phyloP scores from a whole-genome alignment of 768 basidiomycete genomes.

The Boletus subparvulus region DNA sequence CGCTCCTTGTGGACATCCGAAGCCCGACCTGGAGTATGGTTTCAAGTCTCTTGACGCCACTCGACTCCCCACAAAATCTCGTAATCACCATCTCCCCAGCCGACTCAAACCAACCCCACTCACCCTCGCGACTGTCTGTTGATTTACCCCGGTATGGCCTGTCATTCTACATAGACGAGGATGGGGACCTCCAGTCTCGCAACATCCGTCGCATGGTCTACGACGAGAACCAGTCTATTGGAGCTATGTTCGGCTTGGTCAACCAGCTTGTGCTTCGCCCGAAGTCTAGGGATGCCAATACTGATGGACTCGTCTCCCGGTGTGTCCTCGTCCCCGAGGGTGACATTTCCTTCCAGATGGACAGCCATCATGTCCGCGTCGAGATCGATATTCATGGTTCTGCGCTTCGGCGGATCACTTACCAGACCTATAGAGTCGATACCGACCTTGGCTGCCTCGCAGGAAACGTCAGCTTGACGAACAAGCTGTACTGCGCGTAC shows the following conservation, averaged over 20 bases:
- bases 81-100: slow-evolving; percentile 13
- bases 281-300: background rate
- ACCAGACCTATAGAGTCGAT: slow-evolving; percentile 34
- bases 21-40: slow-evolving; percentile 31
- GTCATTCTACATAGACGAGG: slow-evolving; percentile 38
- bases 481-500: slow-evolving; percentile 38
- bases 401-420: slow-evolving; percentile 12
- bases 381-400: slow-evolving; percentile 8
- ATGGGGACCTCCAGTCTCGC: slow-evolving; percentile 37
- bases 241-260: slow-evolving; percentile 45
- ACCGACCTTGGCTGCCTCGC: slow-evolving; percentile 29
- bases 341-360: slow-evolving; percentile 13
- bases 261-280: slow-evolving; percentile 41
- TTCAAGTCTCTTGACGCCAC: slow-evolving; percentile 19
- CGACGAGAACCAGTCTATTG: slow-evolving; percentile 40
- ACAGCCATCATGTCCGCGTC: slow-evolving; percentile 18
- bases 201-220: slow-evolving; percentile 46
- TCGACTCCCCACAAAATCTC: slow-evolving; percentile 27
- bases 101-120: background rate
- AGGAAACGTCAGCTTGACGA: slow-evolving; percentile 27
- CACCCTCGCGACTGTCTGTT: slow-evolving; percentile 22
- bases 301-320: slow-evolving; percentile 11
- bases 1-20: slow-evolving; percentile 27
- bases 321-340: slow-evolving; percentile 43
- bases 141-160: slow-evolving; percentile 42